Evolutionary conservation across 2,329 filamentous ascomycete species (phyloP), one percentile per base, ranked within the genome.

Genomic region (Epichloe festucae): DNA sequence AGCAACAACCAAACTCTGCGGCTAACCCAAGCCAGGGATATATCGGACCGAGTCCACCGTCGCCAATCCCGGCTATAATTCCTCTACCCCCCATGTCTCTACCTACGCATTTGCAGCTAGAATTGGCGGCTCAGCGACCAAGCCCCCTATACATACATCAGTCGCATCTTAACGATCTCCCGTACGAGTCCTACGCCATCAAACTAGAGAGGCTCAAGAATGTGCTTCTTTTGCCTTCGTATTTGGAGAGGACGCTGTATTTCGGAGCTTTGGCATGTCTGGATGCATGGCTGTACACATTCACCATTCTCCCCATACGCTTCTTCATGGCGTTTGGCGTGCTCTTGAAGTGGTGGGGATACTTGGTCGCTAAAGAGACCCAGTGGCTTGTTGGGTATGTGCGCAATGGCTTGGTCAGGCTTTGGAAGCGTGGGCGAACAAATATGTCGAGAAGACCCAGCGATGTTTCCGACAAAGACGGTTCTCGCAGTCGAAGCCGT

Each of bases 221-320:
- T 64, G 94, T 96, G 54, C 69, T 98, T 5, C 73, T 89, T 27
- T 71, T 98, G 3, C 89, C 91, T 0, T 78, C 81, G 0, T 87
- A 85, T 54, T 75, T 98, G 5, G 93, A 98, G 68, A 79, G 85
- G 45, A 85, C 90, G 0, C 76, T 98, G 5, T 81, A 83, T 54
- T 97, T 98, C 68, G 93, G 93, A 6, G 84, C 87, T 0, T 69
- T 97, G 36, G 90, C 91, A 6, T 98, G 93, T 67, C 74, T 98
- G 5, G 93, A 98, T 65, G 87, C 91, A 1, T 98, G 91, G 89
- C 78, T 98, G 1, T 93, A 96, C 69, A 94, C 89, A 0, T 94
- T 98, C 60, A 98, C 93, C 0, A 95, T 98, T 44, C 73, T 98
- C 0, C 93, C 93, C 0, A 76, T 98, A 53, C 80, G 93, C 2